phyloP scores from a whole-genome alignment of 352 stramenopile species.

The Phytopythium boreale region DNA sequence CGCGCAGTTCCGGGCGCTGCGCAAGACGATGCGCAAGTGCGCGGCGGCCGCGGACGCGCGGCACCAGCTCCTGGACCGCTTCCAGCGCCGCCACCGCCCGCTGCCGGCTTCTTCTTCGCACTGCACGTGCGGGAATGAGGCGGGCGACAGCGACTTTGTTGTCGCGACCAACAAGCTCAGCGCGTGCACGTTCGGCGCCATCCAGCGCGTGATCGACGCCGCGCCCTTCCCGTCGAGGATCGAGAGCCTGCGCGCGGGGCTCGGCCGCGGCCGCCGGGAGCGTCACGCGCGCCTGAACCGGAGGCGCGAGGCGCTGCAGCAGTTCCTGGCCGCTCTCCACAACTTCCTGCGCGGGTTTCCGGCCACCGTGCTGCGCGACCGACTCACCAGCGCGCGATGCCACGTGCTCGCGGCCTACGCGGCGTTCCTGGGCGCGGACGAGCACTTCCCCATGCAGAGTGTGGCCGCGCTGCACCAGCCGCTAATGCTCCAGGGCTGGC shows the following conservation, averaged over 20 bases:
- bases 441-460: conserved; percentile 38
- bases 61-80: not conserved
- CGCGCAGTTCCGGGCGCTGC: conserved; percentile 60
- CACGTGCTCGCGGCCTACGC: conserved; percentile 43
- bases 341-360: conserved; percentile 38
- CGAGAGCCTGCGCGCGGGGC: conserved; percentile 10
- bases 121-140: not conserved
- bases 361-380: conserved; percentile 27
- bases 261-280: not conserved
- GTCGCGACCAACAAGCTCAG: not conserved
- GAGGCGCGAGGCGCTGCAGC: conserved; percentile 34
- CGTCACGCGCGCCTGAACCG: conserved; percentile 10
- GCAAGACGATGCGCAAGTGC: conserved; percentile 32
- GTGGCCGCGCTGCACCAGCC: conserved; percentile 34
- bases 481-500: conserved; percentile 47
- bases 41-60: not conserved
- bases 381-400: conserved; percentile 37
- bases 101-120: not conserved
- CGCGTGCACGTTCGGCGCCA: conserved; percentile 7
- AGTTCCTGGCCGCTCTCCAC: conserved; percentile 41
- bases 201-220: conserved; percentile 2
- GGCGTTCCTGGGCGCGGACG: conserved; percentile 39
- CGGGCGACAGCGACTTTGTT: not conserved
- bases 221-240: not conserved
- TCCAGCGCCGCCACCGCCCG: not conserved